Conservation (phyloP, 192 early-diverging fungal genomes). For the Backusella psychrophila region DNA sequence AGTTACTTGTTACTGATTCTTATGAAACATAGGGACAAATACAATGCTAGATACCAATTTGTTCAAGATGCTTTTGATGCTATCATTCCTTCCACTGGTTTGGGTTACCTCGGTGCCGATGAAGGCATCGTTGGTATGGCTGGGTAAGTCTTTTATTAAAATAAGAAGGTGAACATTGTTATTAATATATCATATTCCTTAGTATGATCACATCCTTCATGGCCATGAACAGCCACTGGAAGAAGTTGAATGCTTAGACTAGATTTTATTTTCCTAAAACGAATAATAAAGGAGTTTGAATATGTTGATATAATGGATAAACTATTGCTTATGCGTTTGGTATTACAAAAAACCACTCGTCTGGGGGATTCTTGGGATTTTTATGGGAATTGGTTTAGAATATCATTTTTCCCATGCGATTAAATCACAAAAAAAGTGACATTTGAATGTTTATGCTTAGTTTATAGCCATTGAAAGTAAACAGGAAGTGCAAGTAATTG, state of each 20-base stretch:
- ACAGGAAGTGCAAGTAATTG: background rate
- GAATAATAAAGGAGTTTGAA: constrained; percentile 5
- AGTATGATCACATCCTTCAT: constrained; percentile 68
- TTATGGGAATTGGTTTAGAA: constrained; percentile 2
- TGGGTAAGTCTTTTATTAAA: constrained; percentile 43
- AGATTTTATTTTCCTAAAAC: constrained; percentile 8
- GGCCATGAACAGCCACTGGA: constrained; percentile 59
- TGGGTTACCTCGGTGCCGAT: constrained; percentile 65
- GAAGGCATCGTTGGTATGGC: constrained; percentile 69
- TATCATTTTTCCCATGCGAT: background rate
- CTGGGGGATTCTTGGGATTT: background rate
- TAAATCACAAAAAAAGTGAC: background rate
- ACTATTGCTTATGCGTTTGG: background rate
- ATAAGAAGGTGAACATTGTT: background rate
- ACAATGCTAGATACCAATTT: constrained; percentile 46
- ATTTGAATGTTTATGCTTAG: background rate
- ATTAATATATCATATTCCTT: background rate
- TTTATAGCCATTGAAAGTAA: too few relatives aligned
- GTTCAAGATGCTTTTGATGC: constrained; percentile 71
- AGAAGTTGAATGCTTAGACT: constrained; percentile 38
- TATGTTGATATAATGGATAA: background rate
- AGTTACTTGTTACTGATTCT: constrained; percentile 6
- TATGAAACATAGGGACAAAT: constrained; percentile 49
- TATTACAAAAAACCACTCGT: background rate
- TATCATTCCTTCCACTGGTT: constrained; percentile 61